These are phyloP conservation scores for Anastatica hierochuntica DNA, from an alignment of 345 rosid species.

Conservation along the genomic window DNA sequence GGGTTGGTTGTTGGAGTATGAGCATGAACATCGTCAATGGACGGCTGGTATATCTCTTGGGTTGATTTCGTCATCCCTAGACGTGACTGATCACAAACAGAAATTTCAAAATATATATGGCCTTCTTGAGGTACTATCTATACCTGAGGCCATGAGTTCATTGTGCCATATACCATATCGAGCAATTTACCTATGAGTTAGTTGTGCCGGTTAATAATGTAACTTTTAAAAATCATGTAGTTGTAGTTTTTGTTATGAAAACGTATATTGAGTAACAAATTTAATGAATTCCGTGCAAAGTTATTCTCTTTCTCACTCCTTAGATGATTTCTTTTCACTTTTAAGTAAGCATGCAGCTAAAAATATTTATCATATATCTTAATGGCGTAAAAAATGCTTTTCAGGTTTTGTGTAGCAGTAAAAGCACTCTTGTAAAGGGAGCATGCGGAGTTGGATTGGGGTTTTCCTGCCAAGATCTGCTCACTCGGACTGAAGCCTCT, in stretches of 20 bases:
- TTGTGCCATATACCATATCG: neutral
- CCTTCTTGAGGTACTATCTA: slow-evolving; percentile 58
- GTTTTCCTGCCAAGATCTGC: slow-evolving; percentile 71
- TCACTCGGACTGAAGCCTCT: slow-evolving; percentile 40
- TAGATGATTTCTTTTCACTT: neutral
- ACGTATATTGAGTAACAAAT: neutral
- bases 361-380: neutral
- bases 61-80: slow-evolving; percentile 58
- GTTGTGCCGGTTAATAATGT: too few relatives aligned
- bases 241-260: neutral
- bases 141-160: slow-evolving; percentile 3
- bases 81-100: slow-evolving; percentile 75
- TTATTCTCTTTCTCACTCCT: slow-evolving; percentile 6
- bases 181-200: neutral
- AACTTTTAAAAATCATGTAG: neutral
- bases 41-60: slow-evolving; percentile 93
- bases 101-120: slow-evolving; percentile 60
- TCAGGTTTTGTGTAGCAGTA: slow-evolving; percentile 76
- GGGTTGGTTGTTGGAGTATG: slow-evolving; percentile 69
- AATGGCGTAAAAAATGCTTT: slow-evolving; percentile 15
- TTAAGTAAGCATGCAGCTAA: neutral
- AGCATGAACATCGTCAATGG: slow-evolving; percentile 94
- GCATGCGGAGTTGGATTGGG: slow-evolving; percentile 93
- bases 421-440: slow-evolving; percentile 80
- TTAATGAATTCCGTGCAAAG: neutral